Evolutionary conservation across 495 filamentous ascomycete species (phyloP).

Genomic region (Trichoderma virens): DNA sequence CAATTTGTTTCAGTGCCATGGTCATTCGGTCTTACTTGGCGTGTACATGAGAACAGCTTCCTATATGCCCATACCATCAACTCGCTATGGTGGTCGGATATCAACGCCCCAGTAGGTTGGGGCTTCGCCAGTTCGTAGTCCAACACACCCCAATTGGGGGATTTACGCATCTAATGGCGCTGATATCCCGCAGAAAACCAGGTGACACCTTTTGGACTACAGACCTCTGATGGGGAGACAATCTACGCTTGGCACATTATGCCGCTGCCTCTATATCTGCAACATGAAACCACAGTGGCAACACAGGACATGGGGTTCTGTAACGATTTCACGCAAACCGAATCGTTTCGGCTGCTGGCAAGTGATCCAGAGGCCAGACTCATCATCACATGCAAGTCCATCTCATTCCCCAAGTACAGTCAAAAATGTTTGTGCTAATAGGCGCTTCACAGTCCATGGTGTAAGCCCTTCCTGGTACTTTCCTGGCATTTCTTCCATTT

Average conservation of each 20-base stretch:
- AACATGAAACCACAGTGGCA: constrained; percentile 45
- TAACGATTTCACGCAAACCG: constrained; percentile 45
- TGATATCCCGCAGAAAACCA: constrained; percentile 45
- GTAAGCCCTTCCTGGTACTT: constrained; percentile 17
- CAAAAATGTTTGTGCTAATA: neutral
- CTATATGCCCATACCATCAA: constrained; percentile 73
- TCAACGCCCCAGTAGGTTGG: constrained; percentile 67
- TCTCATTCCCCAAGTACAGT: neutral
- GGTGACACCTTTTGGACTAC: constrained; percentile 58
- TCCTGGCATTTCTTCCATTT: neutral
- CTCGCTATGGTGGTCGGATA: constrained; percentile 57
- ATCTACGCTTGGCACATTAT: constrained; percentile 70
- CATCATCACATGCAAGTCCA: constrained; percentile 45
- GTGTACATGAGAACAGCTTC: constrained; percentile 43
- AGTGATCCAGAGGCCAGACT: constrained; percentile 53
- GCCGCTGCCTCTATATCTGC: constrained; percentile 54
- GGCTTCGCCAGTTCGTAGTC: constrained; percentile 65
- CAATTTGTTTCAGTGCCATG: neutral
- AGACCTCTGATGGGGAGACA: constrained; percentile 45
- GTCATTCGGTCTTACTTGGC: no score
- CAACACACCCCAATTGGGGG: neutral
- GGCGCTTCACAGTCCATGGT: constrained; percentile 31
- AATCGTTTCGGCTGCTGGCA: constrained; percentile 52
- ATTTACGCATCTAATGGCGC: neutral
- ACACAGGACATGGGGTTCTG: constrained; percentile 42